phyloP scores from a whole-genome alignment of 176 grass and related monocot species.

The Carex scoparia region DNA sequence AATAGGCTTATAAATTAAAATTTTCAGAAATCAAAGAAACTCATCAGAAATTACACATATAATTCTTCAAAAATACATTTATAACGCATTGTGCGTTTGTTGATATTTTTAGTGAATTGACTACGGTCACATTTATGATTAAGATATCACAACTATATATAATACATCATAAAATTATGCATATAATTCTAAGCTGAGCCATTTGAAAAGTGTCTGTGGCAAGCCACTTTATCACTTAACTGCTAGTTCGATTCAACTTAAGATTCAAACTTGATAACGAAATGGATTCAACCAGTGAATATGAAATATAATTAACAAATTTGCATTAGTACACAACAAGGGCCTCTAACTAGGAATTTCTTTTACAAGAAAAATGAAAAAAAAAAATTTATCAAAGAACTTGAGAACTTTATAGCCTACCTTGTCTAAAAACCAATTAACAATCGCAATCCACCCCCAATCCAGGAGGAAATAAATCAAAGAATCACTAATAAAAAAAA shows the following conservation, averaged over 20 bases:
- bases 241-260: background rate
- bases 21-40: too few species aligned
- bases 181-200: background rate
- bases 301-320: background rate
- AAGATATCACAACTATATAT: too few species aligned
- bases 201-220: background rate
- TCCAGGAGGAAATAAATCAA: background rate
- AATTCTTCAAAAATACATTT: too few species aligned
- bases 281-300: background rate
- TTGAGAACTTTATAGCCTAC: background rate
- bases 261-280: background rate
- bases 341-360: background rate
- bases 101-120: too few species aligned
- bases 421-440: background rate
- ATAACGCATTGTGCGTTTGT: too few species aligned
- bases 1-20: too few species aligned
- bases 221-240: background rate
- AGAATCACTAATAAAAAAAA: constrained; percentile 2
- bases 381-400: too few species aligned
- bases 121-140: too few species aligned
- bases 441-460: background rate
- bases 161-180: too few species aligned
- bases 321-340: background rate
- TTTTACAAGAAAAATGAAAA: background rate
- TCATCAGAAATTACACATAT: too few species aligned